Evolutionary conservation across 495 filamentous ascomycete species (phyloP), one percentile per base, ranked within the genome.

Genomic region (Lophiostoma macrostomum): DNA sequence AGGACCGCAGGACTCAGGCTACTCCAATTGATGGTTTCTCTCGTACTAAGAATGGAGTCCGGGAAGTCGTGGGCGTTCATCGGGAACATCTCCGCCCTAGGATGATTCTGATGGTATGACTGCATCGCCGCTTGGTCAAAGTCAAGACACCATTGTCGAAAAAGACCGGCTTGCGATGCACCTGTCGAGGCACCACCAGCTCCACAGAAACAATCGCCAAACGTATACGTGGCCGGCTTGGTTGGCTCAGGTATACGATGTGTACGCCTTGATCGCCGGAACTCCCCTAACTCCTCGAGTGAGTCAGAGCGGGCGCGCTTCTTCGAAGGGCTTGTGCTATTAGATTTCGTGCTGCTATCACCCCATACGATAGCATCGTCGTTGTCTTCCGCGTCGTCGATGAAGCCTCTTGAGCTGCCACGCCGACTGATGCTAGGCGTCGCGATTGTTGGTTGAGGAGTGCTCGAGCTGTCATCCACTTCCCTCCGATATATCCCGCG

Each of bases 171-270:
- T 23, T 72, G 65, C 14, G 66, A 48, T 0, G 88, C 88, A 1
- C 87, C 89, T 25, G 79, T 74, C 0, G 87, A 88, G 2, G 83
- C 76, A 2, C 90, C 89, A 1, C 90, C 90, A 27, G 78, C 86
- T 3, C 90, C 89, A 46, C 84, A 87, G 58, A 90, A 91, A 1
- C 73, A 75, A 61, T 93, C 88, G 0, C 78, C 83, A 24, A 86
- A 82, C 0, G 80, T 82, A 47, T 88, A 90, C 20, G 65, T 5
- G 8, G 27, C 3, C 24, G 11, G 13, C 34, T 48, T 56, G 8
- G 24, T 30, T 19, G 42, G 34, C n/a, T n/a, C n/a, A n/a, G n/a
- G n/a, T n/a, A n/a, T n/a, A n/a, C n/a, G n/a, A n/a, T n/a, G n/a
- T n/a, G n/a, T n/a, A n/a, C n/a, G n/a, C n/a, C n/a, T n/a, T n/a